Evolutionary conservation across 1,284 basidiomycete genomes (phyloP), one percentile per base, ranked within the genome.

Genomic region (Rhodotorula mucilaginosa): DNA sequence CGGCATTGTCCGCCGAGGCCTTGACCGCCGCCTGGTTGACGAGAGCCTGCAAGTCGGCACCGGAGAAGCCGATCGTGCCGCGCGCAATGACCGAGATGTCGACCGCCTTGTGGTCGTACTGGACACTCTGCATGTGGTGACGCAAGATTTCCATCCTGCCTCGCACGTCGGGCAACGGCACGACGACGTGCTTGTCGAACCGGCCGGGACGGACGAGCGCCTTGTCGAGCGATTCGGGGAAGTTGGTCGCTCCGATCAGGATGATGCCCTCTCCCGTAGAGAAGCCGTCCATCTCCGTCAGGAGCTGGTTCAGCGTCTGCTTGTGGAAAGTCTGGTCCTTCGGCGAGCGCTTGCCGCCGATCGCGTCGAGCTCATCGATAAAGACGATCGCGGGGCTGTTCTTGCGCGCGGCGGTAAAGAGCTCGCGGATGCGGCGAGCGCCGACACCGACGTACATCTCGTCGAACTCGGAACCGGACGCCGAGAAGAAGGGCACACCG

Each of bases 281-380:
- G 83, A 97, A 97, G 6, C 95, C 94, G 79, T 97, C 94, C 85
- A 97, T 89, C 82, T 97, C 94, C 58, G 94, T 91, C 66, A 97
- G 85, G 26, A 97, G 86, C 82, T 97, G 94, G 79, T 97, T 97
- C 65, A 97, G 85, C 0, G 94, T 70, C 79, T 93, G 91, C 78
- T 91, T 92, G 87, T 91, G 88, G 82, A 92, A 91, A 78, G 91
- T 89, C 73, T 91, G 90, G 79, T 97, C 94, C 74, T 90, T 88
- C 67, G 87, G 88, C 74, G 88, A 91, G 61, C 96, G 89, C 82
- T 96, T 97, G 23, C 93, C 92, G 64, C 97, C 93, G 71, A 96
- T 90, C 10, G 93, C 93, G 79, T 96, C 93, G 52, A 96, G 83
- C 80, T 96, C 93, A 78, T 96, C 93, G 78, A 96, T 96, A 81